Base-by-base conservation (phyloP, 768 basidiomycete genomes). In the Russula dissimulans region DNA sequence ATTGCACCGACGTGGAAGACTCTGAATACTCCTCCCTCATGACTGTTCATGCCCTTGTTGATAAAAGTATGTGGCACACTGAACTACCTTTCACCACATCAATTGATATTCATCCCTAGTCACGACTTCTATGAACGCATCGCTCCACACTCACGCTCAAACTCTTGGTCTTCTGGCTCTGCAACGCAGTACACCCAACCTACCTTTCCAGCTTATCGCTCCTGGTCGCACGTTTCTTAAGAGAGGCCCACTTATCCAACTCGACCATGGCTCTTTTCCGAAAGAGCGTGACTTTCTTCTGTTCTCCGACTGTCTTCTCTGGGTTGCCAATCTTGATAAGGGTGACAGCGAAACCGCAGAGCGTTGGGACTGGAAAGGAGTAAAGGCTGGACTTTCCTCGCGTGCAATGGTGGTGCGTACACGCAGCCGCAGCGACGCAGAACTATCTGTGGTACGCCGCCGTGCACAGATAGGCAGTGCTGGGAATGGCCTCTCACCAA, bases 141-240 rank as follows among this genome's bases (percentile, higher is more conserved):
- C 91, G 7, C 78, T 95, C 32, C 83, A 85, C 54, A 82, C 81
- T 0, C 91, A 95, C 70, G 80, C 87, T 0, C 83, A 87, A 69
- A 91, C 86, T 0, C 80, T 93, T 42, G 70, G 81, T 5, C 76
- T 95, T 31, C 78, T 95, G 47, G 81, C 90, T 1, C 76, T 95
- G 1, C 94, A 97, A 66, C 82, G 85, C 12, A 78, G 83, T 17
- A 91, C 92, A 1, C 76, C 81, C 0, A 83, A 83, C 64, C 79
- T 95, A 8, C 89, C 90, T 1, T 84, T 85, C 63, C 87, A 85
- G 47, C 80, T 97, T 54, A 80, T 95, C 65, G 71, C 76, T 0
- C 93, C 94, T 0, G 92, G 93, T 1, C 84, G 93, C n/a, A 79
- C 76, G 0, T 79, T 95, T 45, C 71, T 95, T 47, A 86, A 83